Evolutionary conservation across 2,329 filamentous ascomycete genomes (phyloP), one percentile per base, ranked within the genome.

Genomic region (Geosmithia putterillii): DNA sequence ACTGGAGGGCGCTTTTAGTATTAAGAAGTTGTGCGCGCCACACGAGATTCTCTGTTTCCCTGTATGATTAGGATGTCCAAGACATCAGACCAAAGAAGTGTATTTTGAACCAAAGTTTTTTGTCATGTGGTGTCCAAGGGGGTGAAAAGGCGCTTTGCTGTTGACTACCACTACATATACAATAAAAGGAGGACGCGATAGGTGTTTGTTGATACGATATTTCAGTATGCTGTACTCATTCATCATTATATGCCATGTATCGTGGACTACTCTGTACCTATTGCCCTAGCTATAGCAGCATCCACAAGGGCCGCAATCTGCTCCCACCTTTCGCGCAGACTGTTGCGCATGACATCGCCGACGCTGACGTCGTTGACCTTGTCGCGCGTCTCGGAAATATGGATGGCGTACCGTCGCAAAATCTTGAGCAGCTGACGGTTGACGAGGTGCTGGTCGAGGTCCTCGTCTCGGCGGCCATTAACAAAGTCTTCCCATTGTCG

Each of bases 381-480:
- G 7, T 46, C 43, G 37, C 50, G 47, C 34, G 70, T 63, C 49
- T 69, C 65, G 44, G 40, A 46, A 5, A 64, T 54, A 28, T 57
- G 59, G 12, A 44, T 50, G 23, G 58, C 56, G 44, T 65, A 67
- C 46, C 60, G 58, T 7, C 47, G 47, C 43, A 74, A 43, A 3
- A 73, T 48, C 20, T 54, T 52, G 1, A 57, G 42, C 19, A 76
- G 49, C 40, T 67, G 20, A 12, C 23, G 47, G 37, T 63, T 47
- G 2, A 68, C 67, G 22, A 53, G 52, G 7, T 25, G 49, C 48
- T 69, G 62, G 44, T 70, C 65, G 12, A 64, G 62, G 4, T 67
- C 70, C 42, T 70, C 71, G 42, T 70, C 69, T 5, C 58, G 51
- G 2, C 63, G 64, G 34, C 64, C 62, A 1, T 74, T 65, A 37